Evolutionary conservation across 129 eudicot genomes (phyloP).

Genomic region (Flaveria linearis): DNA sequence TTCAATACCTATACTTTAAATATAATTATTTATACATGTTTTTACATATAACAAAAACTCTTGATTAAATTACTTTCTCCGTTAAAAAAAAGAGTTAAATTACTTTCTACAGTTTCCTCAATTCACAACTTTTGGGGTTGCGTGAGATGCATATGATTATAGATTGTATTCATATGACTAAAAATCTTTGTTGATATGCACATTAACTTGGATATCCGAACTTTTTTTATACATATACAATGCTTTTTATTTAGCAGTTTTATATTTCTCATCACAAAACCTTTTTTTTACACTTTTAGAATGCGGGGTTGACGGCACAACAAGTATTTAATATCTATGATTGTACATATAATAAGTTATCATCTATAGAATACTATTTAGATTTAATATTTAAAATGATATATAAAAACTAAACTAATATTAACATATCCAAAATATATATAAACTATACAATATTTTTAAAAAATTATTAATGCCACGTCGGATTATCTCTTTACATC

Average conservation of each 20-base stretch:
- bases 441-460: neutral
- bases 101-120: neutral
- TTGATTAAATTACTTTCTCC: neutral
- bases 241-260: neutral
- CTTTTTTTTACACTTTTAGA: too few species aligned
- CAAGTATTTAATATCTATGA: too few species aligned
- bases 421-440: neutral
- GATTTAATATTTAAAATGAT: too few species aligned
- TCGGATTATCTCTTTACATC: conserved; percentile 34
- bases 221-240: neutral
- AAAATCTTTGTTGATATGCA: neutral
- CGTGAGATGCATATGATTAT: neutral
- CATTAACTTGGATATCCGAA: neutral
- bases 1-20: too few species aligned
- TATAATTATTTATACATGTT: too few species aligned
- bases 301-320: too few species aligned
- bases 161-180: neutral
- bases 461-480: conserved; percentile 14
- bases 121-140: neutral
- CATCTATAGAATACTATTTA: too few species aligned
- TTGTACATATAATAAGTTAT: too few species aligned
- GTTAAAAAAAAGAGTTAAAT: too few species aligned
- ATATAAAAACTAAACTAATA: too few species aligned
- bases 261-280: too few species aligned
- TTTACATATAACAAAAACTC: neutral